A percentile compares a stretch with the other conserved stretches of the same genome.
Evolutionary conservation across 2,329 filamentous ascomycete genomes (phyloP).

Genomic region (Neonectria sp.): DNA sequence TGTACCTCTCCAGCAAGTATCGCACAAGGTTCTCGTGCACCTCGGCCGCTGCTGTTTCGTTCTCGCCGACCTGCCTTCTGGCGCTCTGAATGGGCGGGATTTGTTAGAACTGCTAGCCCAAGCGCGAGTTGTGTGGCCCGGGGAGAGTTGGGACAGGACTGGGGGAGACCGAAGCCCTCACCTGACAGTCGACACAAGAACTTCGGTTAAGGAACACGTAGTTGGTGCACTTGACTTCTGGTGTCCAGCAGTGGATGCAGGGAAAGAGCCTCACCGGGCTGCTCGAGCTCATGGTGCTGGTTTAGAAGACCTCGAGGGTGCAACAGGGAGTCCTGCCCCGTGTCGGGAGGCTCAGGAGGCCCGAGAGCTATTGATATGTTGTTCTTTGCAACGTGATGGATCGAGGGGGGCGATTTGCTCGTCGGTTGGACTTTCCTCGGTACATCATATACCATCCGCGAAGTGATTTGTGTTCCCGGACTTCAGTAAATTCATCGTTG

Average conservation of each 20-base stretch:
- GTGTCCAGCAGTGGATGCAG: slow-evolving; percentile 42
- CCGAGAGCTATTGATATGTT: slow-evolving; percentile 10
- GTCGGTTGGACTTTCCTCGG: slow-evolving; percentile 3
- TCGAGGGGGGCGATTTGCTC: slow-evolving; percentile 1
- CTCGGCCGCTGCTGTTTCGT: slow-evolving; percentile 38
- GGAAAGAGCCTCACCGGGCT: slow-evolving; percentile 40
- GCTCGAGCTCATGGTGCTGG: slow-evolving; percentile 36
- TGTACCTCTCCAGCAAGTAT: slow-evolving; percentile 45
- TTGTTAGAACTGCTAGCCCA: slow-evolving; percentile 13
- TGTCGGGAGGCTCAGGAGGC: slow-evolving; percentile 15
- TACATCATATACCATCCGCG: slow-evolving; percentile 14
- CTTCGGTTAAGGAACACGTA: slow-evolving; percentile 46
- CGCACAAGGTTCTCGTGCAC: slow-evolving; percentile 43
- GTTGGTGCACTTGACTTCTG: slow-evolving; percentile 44
- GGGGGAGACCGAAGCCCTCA: slow-evolving; percentile 19
- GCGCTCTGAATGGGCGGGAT: slow-evolving; percentile 31
- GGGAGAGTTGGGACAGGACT: background rate
- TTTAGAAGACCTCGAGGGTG: slow-evolving; percentile 21
- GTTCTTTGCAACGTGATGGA: slow-evolving; percentile 17
- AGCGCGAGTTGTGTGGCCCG: background rate
- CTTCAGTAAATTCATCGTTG: slow-evolving; percentile 12
- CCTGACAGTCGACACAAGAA: slow-evolving; percentile 44
- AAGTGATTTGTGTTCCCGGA: slow-evolving; percentile 11
- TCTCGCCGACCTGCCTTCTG: slow-evolving; percentile 30
- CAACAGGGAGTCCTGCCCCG: slow-evolving; percentile 16